Base-by-base conservation (phyloP, 768 basidiomycete species). In the Calocybe indica region DNA sequence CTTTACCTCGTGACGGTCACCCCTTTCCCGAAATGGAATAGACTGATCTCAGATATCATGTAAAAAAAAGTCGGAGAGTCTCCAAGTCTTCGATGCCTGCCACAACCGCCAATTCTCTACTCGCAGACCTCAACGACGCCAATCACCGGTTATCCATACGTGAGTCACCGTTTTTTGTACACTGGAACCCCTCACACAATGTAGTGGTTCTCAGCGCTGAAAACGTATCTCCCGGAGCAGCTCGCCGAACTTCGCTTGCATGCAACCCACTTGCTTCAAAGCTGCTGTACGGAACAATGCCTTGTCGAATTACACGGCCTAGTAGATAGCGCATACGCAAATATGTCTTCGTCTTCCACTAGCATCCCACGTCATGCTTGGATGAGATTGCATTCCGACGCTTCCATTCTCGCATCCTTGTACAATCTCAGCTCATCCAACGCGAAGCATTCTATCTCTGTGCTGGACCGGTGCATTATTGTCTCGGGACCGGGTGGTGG, bases 391-490 rank as follows among this genome's bases (percentile, higher is more conserved):
- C 92, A 91, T 63, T 86, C 88, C 37, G 90, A 95, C 55, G 74
- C 82, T 7, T 78, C 75, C 45, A 68, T 95, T 36, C 62, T 91
- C 37, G 72, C 71, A 51, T 71, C 72, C 5, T 65, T 85, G 55
- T 58, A 66, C 31, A 65, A 72, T 54, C 32, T 68, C 38, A 38
- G 58, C 32, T 44, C 56, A 30, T 53, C 58, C 3, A 53, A 57
- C 2, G 69, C 65, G 8, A 52, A 69, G 51, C 70, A 69, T 39
- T 70, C 76, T 15, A 75, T 97, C 35, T 67, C 70, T 5, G 65
- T 72, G 10, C 67, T 97, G 22, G 96, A 99, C 59, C 74, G 72
- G 53, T 84, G 85, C 1, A 83, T 97, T 52, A 82, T 98, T 52
- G 74, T 94, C 43, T 84, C 92, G 10, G 93, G 93, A 1, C 80